Evolutionary conservation across 495 filamentous ascomycete species (phyloP), one percentile per base, ranked within the genome.

Genomic region (Xylaria longipes): DNA sequence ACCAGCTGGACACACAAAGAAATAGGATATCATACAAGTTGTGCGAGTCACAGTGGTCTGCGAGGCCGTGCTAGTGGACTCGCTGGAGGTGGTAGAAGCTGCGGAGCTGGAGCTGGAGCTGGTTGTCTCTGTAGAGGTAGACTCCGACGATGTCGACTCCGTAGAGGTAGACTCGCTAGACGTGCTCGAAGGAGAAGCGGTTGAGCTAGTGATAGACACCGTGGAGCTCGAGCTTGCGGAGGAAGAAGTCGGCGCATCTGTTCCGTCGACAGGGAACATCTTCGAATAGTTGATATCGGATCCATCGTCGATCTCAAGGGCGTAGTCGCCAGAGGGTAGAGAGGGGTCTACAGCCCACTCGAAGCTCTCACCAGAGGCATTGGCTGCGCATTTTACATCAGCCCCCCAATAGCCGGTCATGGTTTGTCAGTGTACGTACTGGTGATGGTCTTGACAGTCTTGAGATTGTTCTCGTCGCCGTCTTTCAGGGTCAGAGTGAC

Each of bases 261-360:
- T 76, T 72, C 82, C 81, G 6, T 35, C 20, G 58, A 82, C 74
- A 17, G 67, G 5, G 72, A 84, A 85, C 71, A 77, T 76, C 37
- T 69, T 1, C 75, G 80, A 83, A 79, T 79, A 87, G 83, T 87
- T 87, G 65, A 73, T 70, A 25, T 79, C 75, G 33, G 37, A 65
- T 39, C 58, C 76, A 45, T 75, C 73, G 57, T 78, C 80, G 75
- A 87, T 83, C 77, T 79, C 72, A 71, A 87, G 74, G 74, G 82
- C 83, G 67, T 86, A 87, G 35, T 75, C 79, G 72, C 77, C 84
- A 20, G 80, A 76, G 68, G 82, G 72, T 20, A 81, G 69, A 63
- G 70, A 74, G 14, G 74, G n/a, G 56, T 78, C 78, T 14, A 76
- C 72, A 41, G 74, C 75, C 74, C 74, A 84, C 64, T 74, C 81